These are phyloP conservation scores for Baeospora myosura DNA, from an alignment of 1,284 basidiomycete genomes.

Conservation along the genomic window DNA sequence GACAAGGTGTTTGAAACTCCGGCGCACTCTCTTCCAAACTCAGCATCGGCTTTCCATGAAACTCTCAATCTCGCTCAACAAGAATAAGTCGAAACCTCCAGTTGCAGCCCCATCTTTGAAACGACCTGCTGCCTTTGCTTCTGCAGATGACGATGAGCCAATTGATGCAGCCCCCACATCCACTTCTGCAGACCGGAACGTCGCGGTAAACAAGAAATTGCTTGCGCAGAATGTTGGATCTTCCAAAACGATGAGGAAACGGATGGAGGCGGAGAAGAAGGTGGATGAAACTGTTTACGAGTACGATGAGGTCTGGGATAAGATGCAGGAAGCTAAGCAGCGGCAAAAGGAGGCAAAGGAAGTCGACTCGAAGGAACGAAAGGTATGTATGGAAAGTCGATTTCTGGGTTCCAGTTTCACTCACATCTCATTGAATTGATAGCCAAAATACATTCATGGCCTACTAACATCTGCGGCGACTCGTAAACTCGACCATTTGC, in stretches of 20 bases:
- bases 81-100: slow-evolving; percentile 43
- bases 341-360: slow-evolving; percentile 72
- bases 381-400: slow-evolving; percentile 40
- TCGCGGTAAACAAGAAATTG: slow-evolving; percentile 44
- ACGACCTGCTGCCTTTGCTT: slow-evolving; percentile 53
- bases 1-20: slow-evolving; percentile 15
- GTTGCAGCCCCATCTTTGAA: slow-evolving; percentile 50
- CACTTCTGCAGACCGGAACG: slow-evolving; percentile 25
- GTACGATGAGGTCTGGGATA: slow-evolving; percentile 96
- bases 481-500: slow-evolving; percentile 81
- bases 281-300: slow-evolving; percentile 85
- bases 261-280: slow-evolving; percentile 68
- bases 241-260: slow-evolving; percentile 55
- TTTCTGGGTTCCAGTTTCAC: neutral
- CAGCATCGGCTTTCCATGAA: slow-evolving; percentile 67
- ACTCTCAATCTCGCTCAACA: slow-evolving; percentile 72
- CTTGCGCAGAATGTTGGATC: slow-evolving; percentile 51
- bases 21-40: no score
- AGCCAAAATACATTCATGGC: slow-evolving; percentile 91
- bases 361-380: slow-evolving; percentile 61
- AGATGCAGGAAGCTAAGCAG: slow-evolving; percentile 84
- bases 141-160: slow-evolving; percentile 55
- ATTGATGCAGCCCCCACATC: slow-evolving; percentile 42
- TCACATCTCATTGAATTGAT: slow-evolving; percentile 12
- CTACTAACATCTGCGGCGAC: slow-evolving; percentile 82